Conservation (phyloP, 768 basidiomycete species). For the Pleurotus tuoliensis region DNA sequence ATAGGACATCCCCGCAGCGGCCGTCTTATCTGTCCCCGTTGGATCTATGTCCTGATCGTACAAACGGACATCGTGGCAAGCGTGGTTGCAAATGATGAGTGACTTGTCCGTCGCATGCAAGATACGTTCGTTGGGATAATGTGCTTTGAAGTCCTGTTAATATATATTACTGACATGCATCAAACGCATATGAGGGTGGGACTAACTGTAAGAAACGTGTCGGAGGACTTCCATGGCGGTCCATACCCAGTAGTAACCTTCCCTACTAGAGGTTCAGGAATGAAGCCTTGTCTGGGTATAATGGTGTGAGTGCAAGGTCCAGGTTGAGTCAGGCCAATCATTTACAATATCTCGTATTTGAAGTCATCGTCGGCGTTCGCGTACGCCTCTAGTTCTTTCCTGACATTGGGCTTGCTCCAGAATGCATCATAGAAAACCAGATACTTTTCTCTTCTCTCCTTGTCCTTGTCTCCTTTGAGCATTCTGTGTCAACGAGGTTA, state of each 20-base stretch:
- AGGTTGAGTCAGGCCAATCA: too few species aligned
- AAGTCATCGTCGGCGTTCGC: background rate
- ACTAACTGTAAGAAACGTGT: constrained; percentile 1
- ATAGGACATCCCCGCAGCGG: constrained; percentile 13
- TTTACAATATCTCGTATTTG: background rate
- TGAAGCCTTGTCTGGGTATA: background rate
- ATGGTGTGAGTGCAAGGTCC: too few species aligned
- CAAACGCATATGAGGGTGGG: background rate
- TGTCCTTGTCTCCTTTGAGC: too few species aligned
- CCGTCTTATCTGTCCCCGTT: constrained; percentile 2
- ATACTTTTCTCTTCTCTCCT: too few species aligned
- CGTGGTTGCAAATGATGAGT: constrained; percentile 10
- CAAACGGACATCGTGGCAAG: constrained; percentile 11
- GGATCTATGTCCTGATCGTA: constrained; percentile 6
- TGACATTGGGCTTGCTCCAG: background rate
- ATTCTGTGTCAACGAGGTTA: too few species aligned
- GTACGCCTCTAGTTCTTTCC: background rate
- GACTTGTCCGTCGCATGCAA: constrained; percentile 1
- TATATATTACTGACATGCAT: too few species aligned
- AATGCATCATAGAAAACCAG: background rate
- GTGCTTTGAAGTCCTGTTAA: background rate
- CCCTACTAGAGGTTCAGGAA: background rate
- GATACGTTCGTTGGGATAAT: background rate
- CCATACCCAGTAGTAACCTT: background rate
- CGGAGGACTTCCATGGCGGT: background rate